Percentiles rank a stretch among this genome's conserved stretches.
Evolutionary conservation across 306 rosid species (phyloP).

Genomic region (Urtica urens): DNA sequence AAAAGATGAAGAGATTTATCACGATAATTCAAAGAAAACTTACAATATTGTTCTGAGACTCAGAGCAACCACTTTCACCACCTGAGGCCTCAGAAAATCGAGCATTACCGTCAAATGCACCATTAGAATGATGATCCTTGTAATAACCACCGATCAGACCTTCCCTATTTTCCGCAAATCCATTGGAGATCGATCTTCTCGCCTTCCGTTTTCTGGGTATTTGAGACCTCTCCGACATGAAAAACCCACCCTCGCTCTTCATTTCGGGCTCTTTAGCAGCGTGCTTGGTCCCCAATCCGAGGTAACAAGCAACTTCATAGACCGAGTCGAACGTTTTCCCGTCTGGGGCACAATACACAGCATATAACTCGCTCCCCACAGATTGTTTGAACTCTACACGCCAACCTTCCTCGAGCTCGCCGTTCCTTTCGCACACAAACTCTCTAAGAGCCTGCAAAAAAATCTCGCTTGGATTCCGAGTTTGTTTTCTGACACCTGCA

Average conservation of each 20-base stretch:
- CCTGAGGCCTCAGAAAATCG: slow-evolving; percentile 30
- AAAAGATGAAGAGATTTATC: slow-evolving; percentile 4
- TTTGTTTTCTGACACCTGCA: slow-evolving; percentile 37
- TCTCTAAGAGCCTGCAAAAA: slow-evolving; percentile 88
- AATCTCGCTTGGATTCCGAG: slow-evolving; percentile 45
- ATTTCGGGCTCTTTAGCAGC: slow-evolving; percentile 43
- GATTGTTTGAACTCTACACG: slow-evolving; percentile 76
- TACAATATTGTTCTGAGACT: slow-evolving; percentile 38
- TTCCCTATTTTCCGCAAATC: slow-evolving; percentile 52
- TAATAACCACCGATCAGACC: slow-evolving; percentile 23
- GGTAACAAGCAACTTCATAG: slow-evolving; percentile 83
- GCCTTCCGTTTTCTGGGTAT: slow-evolving; percentile 61
- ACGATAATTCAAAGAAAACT: slow-evolving; percentile 24
- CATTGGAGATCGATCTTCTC: slow-evolving; percentile 40
- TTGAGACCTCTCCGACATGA: slow-evolving; percentile 37
- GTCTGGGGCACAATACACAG: slow-evolving; percentile 89
- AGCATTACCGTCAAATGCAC: slow-evolving; percentile 29
- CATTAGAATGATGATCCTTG: slow-evolving; percentile 40
- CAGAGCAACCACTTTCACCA: slow-evolving; percentile 25
- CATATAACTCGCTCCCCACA: slow-evolving; percentile 51
- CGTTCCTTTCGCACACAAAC: slow-evolving; percentile 69
- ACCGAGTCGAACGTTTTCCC: slow-evolving; percentile 90
- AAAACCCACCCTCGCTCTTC: slow-evolving; percentile 41
- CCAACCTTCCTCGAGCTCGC: slow-evolving; percentile 95
- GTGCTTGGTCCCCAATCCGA: slow-evolving; percentile 63